Conservation (phyloP, 371 early-diverging fungal genomes). For the Mortierella sp. region DNA sequence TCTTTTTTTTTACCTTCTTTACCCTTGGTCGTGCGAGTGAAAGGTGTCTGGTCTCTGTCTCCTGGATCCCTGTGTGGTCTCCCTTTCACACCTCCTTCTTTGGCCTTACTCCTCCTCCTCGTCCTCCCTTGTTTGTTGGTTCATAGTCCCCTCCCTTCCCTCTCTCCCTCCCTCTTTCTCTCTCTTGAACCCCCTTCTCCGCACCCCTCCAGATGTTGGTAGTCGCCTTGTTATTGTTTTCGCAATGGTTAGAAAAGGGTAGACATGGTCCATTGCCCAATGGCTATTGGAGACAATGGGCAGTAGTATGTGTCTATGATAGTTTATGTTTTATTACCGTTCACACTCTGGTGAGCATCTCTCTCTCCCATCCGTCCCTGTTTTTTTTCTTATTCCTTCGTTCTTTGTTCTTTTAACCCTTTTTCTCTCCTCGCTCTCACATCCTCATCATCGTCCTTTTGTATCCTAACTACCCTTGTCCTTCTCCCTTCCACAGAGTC, state of each 20-base stretch:
- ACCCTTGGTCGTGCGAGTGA: too few species aligned
- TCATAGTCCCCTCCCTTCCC: neutral
- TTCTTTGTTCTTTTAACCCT: neutral
- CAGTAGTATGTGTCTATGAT: too few species aligned
- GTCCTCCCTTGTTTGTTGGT: neutral
- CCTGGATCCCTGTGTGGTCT: conserved; percentile 9
- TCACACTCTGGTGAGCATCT: too few species aligned
- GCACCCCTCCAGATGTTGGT: neutral
- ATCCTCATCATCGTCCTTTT: neutral
- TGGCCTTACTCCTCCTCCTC: neutral
- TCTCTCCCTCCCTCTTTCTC: neutral
- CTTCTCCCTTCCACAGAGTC: neutral
- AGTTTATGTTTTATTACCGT: too few species aligned
- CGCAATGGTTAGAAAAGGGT: too few species aligned
- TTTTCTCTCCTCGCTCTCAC: conserved; percentile 1
- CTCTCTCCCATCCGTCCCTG: neutral
- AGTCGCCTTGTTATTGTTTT: neutral
- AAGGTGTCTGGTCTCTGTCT: too few species aligned
- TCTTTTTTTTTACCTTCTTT: too few species aligned
- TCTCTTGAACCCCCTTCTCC: conserved; percentile 1
- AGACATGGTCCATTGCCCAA: too few species aligned
- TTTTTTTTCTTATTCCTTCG: neutral
- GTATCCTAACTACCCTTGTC: neutral
- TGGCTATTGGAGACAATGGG: too few species aligned
- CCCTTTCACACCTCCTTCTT: conserved; percentile 4